Percentiles rank a stretch among this genome's conserved stretches.
These are phyloP conservation scores for Botryosphaeria dothidea DNA, from an alignment of 2,329 filamentous ascomycete species.

Conservation along the genomic window DNA sequence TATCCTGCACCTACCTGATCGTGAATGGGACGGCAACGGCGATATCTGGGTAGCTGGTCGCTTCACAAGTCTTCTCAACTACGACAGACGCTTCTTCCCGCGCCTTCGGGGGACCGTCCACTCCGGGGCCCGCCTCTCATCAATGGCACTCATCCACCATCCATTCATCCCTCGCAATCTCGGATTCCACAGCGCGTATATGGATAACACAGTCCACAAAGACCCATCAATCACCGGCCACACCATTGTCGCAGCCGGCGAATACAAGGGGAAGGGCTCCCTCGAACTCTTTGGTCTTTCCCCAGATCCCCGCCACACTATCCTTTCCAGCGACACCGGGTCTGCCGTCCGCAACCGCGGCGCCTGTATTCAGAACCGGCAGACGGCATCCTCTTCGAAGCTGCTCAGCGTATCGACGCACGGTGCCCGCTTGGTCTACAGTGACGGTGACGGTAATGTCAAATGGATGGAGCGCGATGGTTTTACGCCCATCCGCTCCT, in stretches of 20 bases:
- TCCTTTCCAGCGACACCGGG: constrained; percentile 32
- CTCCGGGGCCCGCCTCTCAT: constrained; percentile 78
- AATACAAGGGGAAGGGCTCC: constrained; percentile 89
- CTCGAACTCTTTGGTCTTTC: constrained; percentile 79
- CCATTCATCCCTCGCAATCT: constrained; percentile 66
- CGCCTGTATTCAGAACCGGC: constrained; percentile 65
- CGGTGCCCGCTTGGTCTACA: constrained; percentile 77
- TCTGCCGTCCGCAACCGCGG: constrained; percentile 27
- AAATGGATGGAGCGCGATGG: constrained; percentile 93
- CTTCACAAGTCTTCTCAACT: constrained; percentile 85
- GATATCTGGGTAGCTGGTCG: constrained; percentile 88
- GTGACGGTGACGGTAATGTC: constrained; percentile 79
- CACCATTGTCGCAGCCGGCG: constrained; percentile 78
- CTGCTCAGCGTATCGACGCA: constrained; percentile 80
- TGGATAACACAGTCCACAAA: constrained; percentile 54
- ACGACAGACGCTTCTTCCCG: constrained; percentile 84
- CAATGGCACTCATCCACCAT: constrained; percentile 68
- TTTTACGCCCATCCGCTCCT: constrained; percentile 53
- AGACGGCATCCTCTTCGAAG: constrained; percentile 78
- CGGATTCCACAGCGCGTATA: constrained; percentile 54
- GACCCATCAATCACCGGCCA: constrained; percentile 59
- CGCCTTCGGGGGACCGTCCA: constrained; percentile 75
- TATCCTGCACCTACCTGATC: constrained; percentile 73
- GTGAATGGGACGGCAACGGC: constrained; percentile 61
- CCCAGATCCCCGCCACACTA: constrained; percentile 34